Evolutionary conservation across 805 yeast species (phyloP).

Genomic region (Saccharomycopsis sp.): DNA sequence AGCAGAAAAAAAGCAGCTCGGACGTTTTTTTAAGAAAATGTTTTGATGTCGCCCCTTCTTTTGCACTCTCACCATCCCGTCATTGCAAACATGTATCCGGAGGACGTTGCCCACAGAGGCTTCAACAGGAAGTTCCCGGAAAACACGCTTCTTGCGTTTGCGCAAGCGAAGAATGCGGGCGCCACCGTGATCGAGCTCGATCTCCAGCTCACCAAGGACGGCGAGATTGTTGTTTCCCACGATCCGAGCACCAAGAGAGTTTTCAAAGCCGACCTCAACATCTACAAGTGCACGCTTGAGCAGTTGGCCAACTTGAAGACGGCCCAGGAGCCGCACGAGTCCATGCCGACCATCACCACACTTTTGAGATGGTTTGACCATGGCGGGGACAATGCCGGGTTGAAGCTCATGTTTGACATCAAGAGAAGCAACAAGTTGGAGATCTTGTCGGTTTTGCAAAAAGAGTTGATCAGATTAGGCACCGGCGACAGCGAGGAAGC

Average conservation of each 20-base stretch:
- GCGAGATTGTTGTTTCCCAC: constrained; percentile 29
- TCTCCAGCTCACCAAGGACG: constrained; percentile 30
- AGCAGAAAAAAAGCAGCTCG: too few relatives aligned
- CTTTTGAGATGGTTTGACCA: constrained; percentile 28
- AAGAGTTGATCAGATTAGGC: constrained; percentile 20
- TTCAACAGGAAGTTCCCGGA: constrained; percentile 26
- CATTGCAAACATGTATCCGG: neutral
- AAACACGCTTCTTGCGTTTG: constrained; percentile 30
- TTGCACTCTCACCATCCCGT: neutral
- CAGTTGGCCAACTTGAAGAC: constrained; percentile 27
- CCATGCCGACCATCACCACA: constrained; percentile 28
- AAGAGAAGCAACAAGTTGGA: constrained; percentile 40
- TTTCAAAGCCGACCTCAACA: constrained; percentile 26
- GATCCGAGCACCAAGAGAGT: constrained; percentile 28
- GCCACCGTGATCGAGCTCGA: constrained; percentile 31
- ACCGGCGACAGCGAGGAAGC: neutral
- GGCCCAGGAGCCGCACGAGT: constrained; percentile 26
- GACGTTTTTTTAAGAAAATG: too few relatives aligned
- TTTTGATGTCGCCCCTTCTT: too few relatives aligned
- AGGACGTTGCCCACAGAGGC: constrained; percentile 16
- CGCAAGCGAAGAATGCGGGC: constrained; percentile 29
- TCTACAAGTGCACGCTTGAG: constrained; percentile 25
- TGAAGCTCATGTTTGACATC: constrained; percentile 57
- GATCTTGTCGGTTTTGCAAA: constrained; percentile 27
- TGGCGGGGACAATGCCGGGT: constrained; percentile 51